Percentiles rank a stretch among this genome's conserved stretches.
Conservation (phyloP, 495 filamentous ascomycete genomes). For the Penicillium coprophilum region DNA sequence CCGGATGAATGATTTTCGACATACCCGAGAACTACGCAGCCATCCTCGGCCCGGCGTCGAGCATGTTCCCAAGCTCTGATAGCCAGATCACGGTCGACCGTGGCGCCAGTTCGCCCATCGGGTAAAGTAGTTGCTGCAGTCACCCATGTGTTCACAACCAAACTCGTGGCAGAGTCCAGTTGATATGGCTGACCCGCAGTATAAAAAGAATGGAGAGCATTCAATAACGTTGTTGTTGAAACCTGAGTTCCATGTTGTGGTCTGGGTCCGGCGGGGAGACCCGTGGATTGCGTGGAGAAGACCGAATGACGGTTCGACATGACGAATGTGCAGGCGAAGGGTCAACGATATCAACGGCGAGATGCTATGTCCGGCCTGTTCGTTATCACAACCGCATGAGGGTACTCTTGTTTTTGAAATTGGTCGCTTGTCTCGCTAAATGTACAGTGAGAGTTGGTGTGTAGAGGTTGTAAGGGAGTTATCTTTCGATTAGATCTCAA, state of each 20-base stretch:
- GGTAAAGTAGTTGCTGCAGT: slow-evolving; percentile 66
- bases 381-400: slow-evolving; percentile 19
- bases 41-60: slow-evolving; percentile 89
- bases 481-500: slow-evolving; percentile 11
- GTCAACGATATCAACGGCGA: slow-evolving; percentile 1
- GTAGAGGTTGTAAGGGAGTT: background rate
- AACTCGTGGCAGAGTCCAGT: slow-evolving; percentile 85
- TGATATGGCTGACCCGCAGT: slow-evolving; percentile 75
- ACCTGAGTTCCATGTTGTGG: slow-evolving; percentile 72
- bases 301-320: slow-evolving; percentile 86
- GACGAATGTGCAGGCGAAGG: slow-evolving; percentile 17
- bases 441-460: slow-evolving; percentile 6
- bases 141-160: slow-evolving; percentile 95
- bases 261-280: slow-evolving; percentile 53
- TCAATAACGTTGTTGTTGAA: slow-evolving; percentile 88
- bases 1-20: slow-evolving; percentile 17
- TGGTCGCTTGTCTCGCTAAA: slow-evolving; percentile 3
- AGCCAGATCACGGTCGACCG: slow-evolving; percentile 76
- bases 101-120: slow-evolving; percentile 69
- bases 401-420: background rate
- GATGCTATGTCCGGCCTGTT: slow-evolving; percentile 10
- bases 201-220: slow-evolving; percentile 87
- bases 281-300: slow-evolving; percentile 74
- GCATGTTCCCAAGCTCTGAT: slow-evolving; percentile 96
- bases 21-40: slow-evolving; percentile 86